These are phyloP conservation scores for Tricholoma matsutake DNA, from an alignment of 768 basidiomycete species.

Conservation along the genomic window DNA sequence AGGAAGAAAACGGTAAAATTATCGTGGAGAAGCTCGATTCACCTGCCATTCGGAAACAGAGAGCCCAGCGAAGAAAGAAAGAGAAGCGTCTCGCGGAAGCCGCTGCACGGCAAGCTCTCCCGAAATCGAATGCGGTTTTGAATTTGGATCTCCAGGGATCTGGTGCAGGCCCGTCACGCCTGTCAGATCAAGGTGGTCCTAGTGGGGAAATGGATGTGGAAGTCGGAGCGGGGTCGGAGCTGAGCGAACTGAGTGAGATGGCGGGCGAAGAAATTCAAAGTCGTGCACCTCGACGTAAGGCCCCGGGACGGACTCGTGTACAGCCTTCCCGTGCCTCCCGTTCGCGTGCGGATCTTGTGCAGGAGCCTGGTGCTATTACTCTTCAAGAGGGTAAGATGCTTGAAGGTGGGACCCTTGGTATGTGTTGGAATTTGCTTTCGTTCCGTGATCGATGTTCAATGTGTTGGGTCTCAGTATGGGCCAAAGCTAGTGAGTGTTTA, in stretches of 20 bases:
- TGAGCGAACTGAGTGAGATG: conserved; percentile 46
- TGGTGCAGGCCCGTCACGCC: neutral
- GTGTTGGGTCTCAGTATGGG: conserved; percentile 65
- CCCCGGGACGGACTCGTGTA: neutral
- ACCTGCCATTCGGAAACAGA: conserved; percentile 61
- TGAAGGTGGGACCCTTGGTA: conserved; percentile 66
- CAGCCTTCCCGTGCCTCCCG: neutral
- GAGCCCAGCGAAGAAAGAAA: conserved; percentile 38
- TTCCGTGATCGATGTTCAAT: neutral
- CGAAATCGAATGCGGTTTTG: neutral
- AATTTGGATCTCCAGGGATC: neutral
- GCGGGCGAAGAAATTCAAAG: conserved; percentile 19
- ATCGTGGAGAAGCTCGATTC: conserved; percentile 75
- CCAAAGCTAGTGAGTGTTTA: conserved; percentile 58
- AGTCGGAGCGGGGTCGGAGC: conserved; percentile 35
- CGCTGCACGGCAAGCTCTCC: neutral
- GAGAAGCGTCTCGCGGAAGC: conserved; percentile 20
- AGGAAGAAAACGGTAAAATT: conserved; percentile 43
- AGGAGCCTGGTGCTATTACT: conserved; percentile 29
- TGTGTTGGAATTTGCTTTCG: conserved; percentile 10
- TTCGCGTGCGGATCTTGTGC: conserved; percentile 1
- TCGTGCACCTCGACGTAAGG: neutral
- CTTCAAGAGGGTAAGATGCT: conserved; percentile 35
- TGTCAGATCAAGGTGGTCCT: neutral
- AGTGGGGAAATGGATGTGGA: conserved; percentile 9